Base-by-base conservation (phyloP, 805 yeast species). In the Peterozyma xylosa region DNA sequence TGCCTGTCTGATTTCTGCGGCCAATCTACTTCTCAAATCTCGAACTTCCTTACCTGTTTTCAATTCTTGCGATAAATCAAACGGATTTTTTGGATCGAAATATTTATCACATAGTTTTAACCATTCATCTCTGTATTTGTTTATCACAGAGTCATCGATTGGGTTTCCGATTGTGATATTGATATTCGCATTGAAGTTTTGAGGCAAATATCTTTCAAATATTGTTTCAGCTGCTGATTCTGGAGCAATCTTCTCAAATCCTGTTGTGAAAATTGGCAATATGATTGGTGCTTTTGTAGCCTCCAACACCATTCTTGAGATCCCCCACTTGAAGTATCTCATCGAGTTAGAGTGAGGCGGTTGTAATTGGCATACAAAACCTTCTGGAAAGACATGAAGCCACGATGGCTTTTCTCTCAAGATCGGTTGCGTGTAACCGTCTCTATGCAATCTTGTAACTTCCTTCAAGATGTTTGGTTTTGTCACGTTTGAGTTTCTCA, bases 271-370 rank as follows among this genome's bases (percentile, higher is more conserved):
- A 14, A 91, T 83, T 1, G 98, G 98, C 13, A 93, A 78, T 13
- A 91, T 76, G 1, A 90, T 78, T 0, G 99, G 98, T 0, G 91
- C 79, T 47, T 76, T 74, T 0, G 91, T 80, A 9, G 95, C 70
- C 60, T 91, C 99, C 44, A 93, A 63, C 5, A 93, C 71, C 52
- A 90, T 58, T 51, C 99, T 71, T 2, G 96, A 77, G 1, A 89
- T 80, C 0, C 99, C 99, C 98, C 98, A 91, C 57, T 86, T 83
- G 70, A 93, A 91, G 62, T 86, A 91, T 49, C 96, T 70, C 93
- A 93, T 86, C 3, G 97, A 88, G 51, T 87, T 85, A 41, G 74
- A 70, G 57, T 78, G 80, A 0, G 96, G 96, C 33, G 82, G 80
- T 48, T 80, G 73, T 40, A 86, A 60, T 60, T 93, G 99, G 42